phyloP scores from a whole-genome alignment of 345 rosid species.

The Lumnitzera littorea region DNA sequence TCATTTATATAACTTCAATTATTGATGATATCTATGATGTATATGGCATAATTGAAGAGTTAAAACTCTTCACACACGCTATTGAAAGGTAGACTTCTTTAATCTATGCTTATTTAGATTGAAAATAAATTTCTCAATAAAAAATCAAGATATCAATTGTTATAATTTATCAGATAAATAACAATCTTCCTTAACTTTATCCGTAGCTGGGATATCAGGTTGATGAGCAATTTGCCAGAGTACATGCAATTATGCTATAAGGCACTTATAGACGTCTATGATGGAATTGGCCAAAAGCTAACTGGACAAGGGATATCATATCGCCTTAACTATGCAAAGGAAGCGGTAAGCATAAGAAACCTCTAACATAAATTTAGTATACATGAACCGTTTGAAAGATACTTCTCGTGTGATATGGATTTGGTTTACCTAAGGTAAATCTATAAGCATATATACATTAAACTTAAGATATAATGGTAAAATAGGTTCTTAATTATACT shows the following conservation, averaged over 20 bases:
- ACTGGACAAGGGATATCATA: constrained; percentile 8
- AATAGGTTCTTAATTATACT: no score
- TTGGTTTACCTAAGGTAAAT: no score
- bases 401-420: no score
- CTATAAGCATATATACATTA: no score
- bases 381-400: no score
- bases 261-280: constrained; percentile 18
- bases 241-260: constrained; percentile 26
- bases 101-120: no score
- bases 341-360: constrained; percentile 12
- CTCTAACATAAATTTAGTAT: neutral
- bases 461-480: no score
- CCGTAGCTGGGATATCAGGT: constrained; percentile 27
- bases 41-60: neutral
- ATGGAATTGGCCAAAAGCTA: constrained; percentile 17
- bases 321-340: constrained; percentile 14
- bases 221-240: constrained; percentile 15
- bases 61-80: neutral
- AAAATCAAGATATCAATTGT: no score
- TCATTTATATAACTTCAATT: neutral
- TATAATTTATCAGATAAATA: no score
- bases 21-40: constrained; percentile 3
- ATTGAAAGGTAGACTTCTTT: neutral
- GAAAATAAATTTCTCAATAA: no score
- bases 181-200: neutral